Base-by-base conservation (phyloP, 345 rosid genomes). In the Citrus maxima region DNA sequence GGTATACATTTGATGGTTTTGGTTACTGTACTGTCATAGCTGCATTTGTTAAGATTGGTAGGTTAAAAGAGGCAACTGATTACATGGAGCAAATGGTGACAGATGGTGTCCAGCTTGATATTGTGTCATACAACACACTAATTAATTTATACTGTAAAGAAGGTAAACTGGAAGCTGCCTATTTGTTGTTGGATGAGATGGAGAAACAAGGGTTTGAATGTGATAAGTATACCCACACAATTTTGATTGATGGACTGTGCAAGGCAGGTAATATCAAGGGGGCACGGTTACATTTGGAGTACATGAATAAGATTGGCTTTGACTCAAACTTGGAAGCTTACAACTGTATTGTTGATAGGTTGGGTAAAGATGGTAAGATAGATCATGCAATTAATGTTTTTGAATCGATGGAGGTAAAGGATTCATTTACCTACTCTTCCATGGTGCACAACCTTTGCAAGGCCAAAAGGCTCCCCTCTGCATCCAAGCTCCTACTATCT, bases 371-470 rank as follows among this genome's bases (percentile, higher is more conserved):
- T 30, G 97, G 95, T 76, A 73, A 82, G 76, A 83, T 89, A 70
- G 88, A 86, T 49, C 62, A 76, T 73, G 97, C 97, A 58, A 64
- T 91, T 85, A 85, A 82, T 73, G 67, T 86, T 74, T 91, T 84
- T 63, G 85, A 92, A 65, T 88, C 91, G 32, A 90, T 92, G 93
- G 87, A 90, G 84, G 82, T 73, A 64, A 89, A 84, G 85, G 97
- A 95, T 85, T 88, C 95, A 75, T 93, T 88, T 85, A 90, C 89
- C 13, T 94, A 91, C 82, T 82, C 98, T 46, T 87, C 90, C 21
- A 77, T 94, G 78, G 90, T 95, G 66, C 91, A 94, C 81, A 90
- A 89, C 82, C 97, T 95, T 73, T 94, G 97, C 82, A 91, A 88
- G 84, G 90, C 81, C 4, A 37, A 88, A 83, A 88, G 90, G 84